Base-by-base conservation (phyloP, 352 stramenopile genomes). In the Blastocystis sp. region DNA sequence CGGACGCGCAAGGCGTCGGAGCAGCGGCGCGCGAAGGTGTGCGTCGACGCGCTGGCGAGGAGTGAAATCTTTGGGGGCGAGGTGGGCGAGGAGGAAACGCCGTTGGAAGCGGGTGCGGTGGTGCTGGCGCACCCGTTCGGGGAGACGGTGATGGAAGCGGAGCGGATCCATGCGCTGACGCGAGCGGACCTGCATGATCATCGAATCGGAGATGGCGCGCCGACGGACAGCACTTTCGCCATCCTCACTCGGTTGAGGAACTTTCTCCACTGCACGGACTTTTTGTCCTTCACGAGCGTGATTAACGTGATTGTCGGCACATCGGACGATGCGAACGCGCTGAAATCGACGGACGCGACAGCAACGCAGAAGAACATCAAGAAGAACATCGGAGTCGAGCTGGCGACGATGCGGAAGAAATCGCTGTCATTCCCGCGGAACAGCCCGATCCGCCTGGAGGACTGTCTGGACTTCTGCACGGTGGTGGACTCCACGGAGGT, bases 381-480 rank as follows among this genome's bases (percentile, higher is more conserved):
- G 48, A 57, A 7, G 48, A 57, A 57, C 48, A 57, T 57, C 6
- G 48, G 6, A 14, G 14, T 57, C 6, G 48, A 57, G 48, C 48
- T 57, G 48, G 14, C 6, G 6, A 57, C 48, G 48, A 57, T 57
- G 48, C 6, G 14, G 48, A 57, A 57, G 48, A 7, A 14, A 14
- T 17, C 6, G 6, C 48, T 57, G 6, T 17, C 6, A 17, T 57
- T 57, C 48, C 48, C 6, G 48, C 48, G 48, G 14, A 14, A 57
- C 14, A 7, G 48, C 14, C 59, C 38, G 11, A 40, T 84, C 4
- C 74, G 45, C 6, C 34, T 84, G 54, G 60, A 66, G 54, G 74
- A 84, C 40, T 84, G 74, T 34, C 43, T 84, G 21, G 21, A 19
- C 28, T 59, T 45, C 40, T 24, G 52, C 28, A 42, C 24, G 11